Conservation (phyloP, 2,329 filamentous ascomycete genomes). For the Scedosporium boydii region DNA sequence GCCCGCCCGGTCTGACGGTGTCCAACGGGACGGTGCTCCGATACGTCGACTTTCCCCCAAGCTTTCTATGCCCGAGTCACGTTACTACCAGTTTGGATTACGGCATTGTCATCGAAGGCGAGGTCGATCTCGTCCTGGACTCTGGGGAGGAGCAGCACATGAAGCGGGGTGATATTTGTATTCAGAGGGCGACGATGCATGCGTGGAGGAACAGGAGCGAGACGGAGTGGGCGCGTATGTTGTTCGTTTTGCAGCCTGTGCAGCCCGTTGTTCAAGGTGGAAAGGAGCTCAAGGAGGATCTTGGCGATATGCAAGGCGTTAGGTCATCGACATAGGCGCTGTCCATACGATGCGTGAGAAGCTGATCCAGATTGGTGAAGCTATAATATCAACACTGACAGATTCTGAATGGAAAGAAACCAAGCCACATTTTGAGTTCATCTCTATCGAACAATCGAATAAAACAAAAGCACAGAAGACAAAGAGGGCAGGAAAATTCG, state of each 20-base stretch:
- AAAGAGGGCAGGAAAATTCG: no score
- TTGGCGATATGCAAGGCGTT: conserved; percentile 18
- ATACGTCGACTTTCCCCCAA: conserved; percentile 37
- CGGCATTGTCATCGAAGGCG: conserved; percentile 44
- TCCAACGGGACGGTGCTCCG: conserved; percentile 32
- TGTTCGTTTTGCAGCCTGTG: conserved; percentile 14
- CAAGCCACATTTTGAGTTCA: background rate
- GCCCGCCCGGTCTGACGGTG: conserved; percentile 21
- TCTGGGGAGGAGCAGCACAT: conserved; percentile 37
- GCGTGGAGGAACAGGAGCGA: conserved; percentile 39
- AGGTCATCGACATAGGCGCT: conserved; percentile 11
- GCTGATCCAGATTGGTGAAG: no score
- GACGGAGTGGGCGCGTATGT: conserved; percentile 27
- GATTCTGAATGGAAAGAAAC: no score
- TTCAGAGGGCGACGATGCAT: conserved; percentile 47
- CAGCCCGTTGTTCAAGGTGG: conserved; percentile 9
- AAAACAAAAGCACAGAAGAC: no score
- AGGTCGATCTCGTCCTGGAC: conserved; percentile 40
- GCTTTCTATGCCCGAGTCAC: conserved; percentile 33
- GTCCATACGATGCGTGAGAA: background rate
- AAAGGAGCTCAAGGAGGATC: conserved; percentile 21
- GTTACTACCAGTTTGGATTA: conserved; percentile 45
- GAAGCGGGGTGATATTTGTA: conserved; percentile 41
- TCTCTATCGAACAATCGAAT: background rate
- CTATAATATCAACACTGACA: no score